Evolutionary conservation across 768 basidiomycete species (phyloP), one percentile per base, ranked within the genome.

Genomic region (Calocybe cyanea): DNA sequence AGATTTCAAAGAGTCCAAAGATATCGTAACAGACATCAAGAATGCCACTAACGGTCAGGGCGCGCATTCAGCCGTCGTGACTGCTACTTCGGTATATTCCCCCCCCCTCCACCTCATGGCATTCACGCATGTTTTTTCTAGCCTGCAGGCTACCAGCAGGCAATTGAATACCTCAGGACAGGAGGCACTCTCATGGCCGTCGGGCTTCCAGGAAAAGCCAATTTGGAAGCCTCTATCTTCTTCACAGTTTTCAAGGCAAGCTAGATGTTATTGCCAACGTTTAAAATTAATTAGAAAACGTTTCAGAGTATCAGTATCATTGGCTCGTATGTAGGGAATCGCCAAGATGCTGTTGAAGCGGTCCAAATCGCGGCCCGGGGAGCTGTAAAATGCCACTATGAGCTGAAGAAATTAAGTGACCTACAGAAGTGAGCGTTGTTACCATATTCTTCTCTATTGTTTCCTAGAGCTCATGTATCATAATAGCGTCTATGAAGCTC

Each of bases 271-370:
- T 14, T 19, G 11, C 34, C 40, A 54, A 3, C 43, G 37, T n/a
- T 41, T 40, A 2, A 48, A 43, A 24, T 45, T 38, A 5, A 33
- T 43, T 50, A 11, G 15, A 11, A 17, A 18, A 18, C 40, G 11
- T 57, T 31, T 71, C 32, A 68, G 69, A 73, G 72, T 64, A 75
- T 82, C 48, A 76, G 61, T 44, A 80, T 83, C 48, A 56, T 73
- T 41, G 80, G 80, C 11, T 78, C 75, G 2, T 75, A 73, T 44
- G 69, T 75, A 11, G 81, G 87, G 1, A 91, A 90, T 63, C 78
- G 87, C 31, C 89, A 92, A 63, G 92, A 94, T 57, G 81, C 90
- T 2, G 62, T 76, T 8, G 92, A 95, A 63, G 87, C 92, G 0
- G 66, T 94, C 35, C 76, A 80, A 2, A 82, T 93, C 38, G 91